Percentiles rank a stretch among this genome's conserved stretches.
Evolutionary conservation across 345 rosid genomes (phyloP).

Genomic region (Pugionium cornutum): DNA sequence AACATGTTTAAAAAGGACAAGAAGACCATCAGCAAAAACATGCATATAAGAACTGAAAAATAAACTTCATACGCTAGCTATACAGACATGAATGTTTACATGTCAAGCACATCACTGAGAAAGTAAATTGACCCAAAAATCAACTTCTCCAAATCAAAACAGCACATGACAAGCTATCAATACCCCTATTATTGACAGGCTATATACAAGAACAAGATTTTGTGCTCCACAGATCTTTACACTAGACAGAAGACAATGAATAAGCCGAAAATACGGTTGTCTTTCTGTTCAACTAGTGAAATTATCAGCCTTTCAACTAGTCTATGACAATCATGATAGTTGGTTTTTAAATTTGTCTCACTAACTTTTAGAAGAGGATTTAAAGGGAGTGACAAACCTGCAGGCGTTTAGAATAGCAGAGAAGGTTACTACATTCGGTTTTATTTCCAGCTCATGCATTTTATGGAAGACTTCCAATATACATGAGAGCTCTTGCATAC

Average conservation of each 20-base stretch:
- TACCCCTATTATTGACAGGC: not conserved
- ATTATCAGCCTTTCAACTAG: not conserved
- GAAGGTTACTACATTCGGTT: conserved; percentile 88
- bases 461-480: conserved; percentile 69
- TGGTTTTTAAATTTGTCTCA: not conserved
- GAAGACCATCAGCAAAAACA: not conserved
- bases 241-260: too few species aligned
- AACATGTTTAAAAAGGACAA: not conserved
- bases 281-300: not conserved
- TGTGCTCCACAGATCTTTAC: too few species aligned
- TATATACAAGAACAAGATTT: not conserved
- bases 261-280: not conserved
- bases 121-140: not conserved
- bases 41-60: not conserved
- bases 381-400: conserved; percentile 49
- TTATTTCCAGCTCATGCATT: conserved; percentile 77
- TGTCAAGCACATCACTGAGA: not conserved
- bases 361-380: not conserved
- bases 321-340: not conserved
- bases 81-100: not conserved
- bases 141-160: not conserved
- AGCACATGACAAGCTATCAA: not conserved
- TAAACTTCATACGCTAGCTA: not conserved
- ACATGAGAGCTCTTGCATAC: conserved; percentile 62
- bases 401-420: conserved; percentile 91